Conservation (phyloP, 208 protist species). For the Trypanosoma congolense region DNA sequence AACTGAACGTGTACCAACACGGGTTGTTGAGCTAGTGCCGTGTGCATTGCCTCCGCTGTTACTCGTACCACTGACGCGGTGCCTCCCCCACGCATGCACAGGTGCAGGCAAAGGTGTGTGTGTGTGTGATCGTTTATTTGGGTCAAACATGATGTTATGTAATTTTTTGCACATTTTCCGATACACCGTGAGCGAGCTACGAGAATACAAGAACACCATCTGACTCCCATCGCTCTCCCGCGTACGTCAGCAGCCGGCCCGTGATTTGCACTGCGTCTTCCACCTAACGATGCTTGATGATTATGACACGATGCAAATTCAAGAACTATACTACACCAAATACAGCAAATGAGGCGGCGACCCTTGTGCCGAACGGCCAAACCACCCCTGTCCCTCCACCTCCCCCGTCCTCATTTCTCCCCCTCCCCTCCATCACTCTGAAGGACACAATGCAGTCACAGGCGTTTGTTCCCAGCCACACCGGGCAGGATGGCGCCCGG, state of each 20-base stretch:
- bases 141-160: slow-evolving; percentile 6
- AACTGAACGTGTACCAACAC: slow-evolving; percentile 18
- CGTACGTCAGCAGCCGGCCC: not conserved
- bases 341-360: slow-evolving; percentile 4
- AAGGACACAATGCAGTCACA: too few species aligned
- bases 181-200: slow-evolving; percentile 13
- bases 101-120: not conserved
- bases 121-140: not conserved
- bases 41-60: slow-evolving; percentile 31
- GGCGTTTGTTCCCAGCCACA: not conserved
- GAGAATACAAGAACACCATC: slow-evolving; percentile 4
- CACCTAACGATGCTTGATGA: slow-evolving; percentile 8
- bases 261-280: slow-evolving; percentile 6
- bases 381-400: too few species aligned
- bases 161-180: slow-evolving; percentile 18
- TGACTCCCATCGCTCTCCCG: slow-evolving; percentile 1
- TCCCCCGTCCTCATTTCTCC: too few species aligned
- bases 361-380: too few species aligned
- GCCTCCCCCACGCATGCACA: not conserved
- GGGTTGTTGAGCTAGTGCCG: slow-evolving; percentile 16
- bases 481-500: not conserved
- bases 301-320: slow-evolving; percentile 5
- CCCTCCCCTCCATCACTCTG: too few species aligned
- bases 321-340: slow-evolving; percentile 10
- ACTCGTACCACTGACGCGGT: slow-evolving; percentile 26